Percentiles rank a stretch among this genome's conserved stretches.
These are phyloP conservation scores for Suillus hirtellus DNA, from an alignment of 768 basidiomycete species.

Conservation along the genomic window DNA sequence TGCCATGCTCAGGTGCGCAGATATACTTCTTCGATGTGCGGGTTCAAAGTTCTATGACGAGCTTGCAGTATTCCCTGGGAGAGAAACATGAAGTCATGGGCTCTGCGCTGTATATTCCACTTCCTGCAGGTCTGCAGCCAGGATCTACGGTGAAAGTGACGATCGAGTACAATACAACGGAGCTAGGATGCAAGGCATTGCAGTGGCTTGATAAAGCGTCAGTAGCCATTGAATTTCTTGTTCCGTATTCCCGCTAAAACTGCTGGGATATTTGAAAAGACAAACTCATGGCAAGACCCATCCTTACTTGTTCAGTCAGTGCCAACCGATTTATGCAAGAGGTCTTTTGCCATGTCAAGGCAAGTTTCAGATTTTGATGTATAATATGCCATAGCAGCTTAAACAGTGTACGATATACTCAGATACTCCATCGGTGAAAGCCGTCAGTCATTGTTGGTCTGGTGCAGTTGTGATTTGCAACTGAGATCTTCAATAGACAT, in stretches of 20 bases:
- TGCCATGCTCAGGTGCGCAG: conserved; percentile 46
- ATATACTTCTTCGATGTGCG: background rate
- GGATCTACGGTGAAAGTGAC: conserved; percentile 48
- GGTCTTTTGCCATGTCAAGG: conserved; percentile 80
- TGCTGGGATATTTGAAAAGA: conserved; percentile 35
- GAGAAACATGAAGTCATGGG: conserved; percentile 73
- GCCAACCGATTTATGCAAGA: conserved; percentile 89
- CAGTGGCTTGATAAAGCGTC: conserved; percentile 88
- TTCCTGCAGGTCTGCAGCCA: conserved; percentile 37
- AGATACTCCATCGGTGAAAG: conserved; percentile 89
- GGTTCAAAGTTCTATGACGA: background rate
- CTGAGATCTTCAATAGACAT: conserved; percentile 51
- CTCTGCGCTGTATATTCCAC: conserved; percentile 62
- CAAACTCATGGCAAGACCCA: conserved; percentile 85
- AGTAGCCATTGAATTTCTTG: conserved; percentile 18
- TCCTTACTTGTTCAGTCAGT: conserved; percentile 90
- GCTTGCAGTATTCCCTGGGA: conserved; percentile 50
- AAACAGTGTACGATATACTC: background rate
- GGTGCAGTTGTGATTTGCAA: conserved; percentile 3
- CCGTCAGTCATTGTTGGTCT: conserved; percentile 45
- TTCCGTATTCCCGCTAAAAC: background rate
- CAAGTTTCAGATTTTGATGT: conserved; percentile 19
- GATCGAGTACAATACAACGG: conserved; percentile 73
- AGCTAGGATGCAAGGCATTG: conserved; percentile 64
- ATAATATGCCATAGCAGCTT: background rate